A percentile compares a stretch with the other conserved stretches of the same genome.
phyloP scores from a whole-genome alignment of 192 early-diverging fungal species.

The Mortierella alpina region DNA sequence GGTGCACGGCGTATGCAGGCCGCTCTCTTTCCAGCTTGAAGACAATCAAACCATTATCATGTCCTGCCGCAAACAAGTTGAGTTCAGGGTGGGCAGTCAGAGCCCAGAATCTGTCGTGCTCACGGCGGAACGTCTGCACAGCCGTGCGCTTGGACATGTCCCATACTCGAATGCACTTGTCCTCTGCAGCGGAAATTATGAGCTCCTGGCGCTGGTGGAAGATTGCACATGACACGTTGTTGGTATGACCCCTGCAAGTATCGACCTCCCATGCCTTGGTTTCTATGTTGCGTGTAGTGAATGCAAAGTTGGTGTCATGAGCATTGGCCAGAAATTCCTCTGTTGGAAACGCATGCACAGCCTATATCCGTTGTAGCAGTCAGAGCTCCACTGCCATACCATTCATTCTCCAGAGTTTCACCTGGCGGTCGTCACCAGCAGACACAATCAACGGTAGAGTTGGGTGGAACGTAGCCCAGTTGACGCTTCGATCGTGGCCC shows the following conservation, averaged over 20 bases:
- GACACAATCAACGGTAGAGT: conserved; percentile 96
- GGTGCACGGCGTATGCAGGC: conserved; percentile 88
- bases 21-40: conserved; percentile 99
- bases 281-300: conserved; percentile 62
- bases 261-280: conserved; percentile 99
- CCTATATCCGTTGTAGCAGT: neutral
- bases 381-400: conserved; percentile 58
- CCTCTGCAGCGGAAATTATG: conserved; percentile 93
- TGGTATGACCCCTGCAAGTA: conserved; percentile 98
- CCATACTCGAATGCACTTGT: conserved; percentile 99
- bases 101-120: conserved; percentile 97
- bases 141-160: conserved; percentile 95
- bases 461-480: conserved; percentile 98
- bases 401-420: conserved; percentile 99
- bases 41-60: conserved; percentile 97
- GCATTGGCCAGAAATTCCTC: neutral
- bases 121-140: conserved; percentile 95
- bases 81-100: conserved; percentile 96
- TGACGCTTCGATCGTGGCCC: conserved; percentile 96
- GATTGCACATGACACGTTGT: conserved; percentile 92
- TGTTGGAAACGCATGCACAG: too few relatives aligned
- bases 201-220: conserved; percentile 98
- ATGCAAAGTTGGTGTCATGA: too few relatives aligned
- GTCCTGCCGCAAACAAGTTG: conserved; percentile 96
- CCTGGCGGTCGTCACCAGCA: conserved; percentile 95